Evolutionary conservation across 139 green algal genomes (phyloP), one percentile per base, ranked within the genome.

Genomic region (Tetraselmis chui): DNA sequence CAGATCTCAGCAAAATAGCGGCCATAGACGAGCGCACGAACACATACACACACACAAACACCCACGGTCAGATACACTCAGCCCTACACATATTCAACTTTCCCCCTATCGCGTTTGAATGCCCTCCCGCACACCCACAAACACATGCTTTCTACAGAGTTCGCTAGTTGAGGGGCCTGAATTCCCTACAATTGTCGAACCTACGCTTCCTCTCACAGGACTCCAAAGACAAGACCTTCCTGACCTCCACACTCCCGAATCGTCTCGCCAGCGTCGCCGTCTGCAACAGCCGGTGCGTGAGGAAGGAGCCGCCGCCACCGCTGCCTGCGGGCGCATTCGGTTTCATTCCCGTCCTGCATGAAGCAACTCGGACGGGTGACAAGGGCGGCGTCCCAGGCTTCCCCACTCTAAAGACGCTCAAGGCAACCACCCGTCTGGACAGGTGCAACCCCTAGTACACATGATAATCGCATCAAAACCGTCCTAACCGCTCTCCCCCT

Each of bases 361-460:
- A 18, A n/a, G 30, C 29, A 26, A 22, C 32, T 28, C 11, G 27
- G 28, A 87, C 86, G 0, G 94, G 94, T 28, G 79, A 67, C 45
- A 67, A 86, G 2, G 28, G 32, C 2, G 84, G 80, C 1, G 90
- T 92, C 0, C 32, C 86, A 1, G 94, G 93, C 23, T 95, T 93
- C 81, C 91, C 93, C 77, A 96, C 93, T 0, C 84, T 98, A 30
- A 86, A 87, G 59, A 93, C 89, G 0, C 85, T 97, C 30, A 78
- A 85, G 75, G 79, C 90, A 45, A 29, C 76, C 28, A 29, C 74
- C 23, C 76, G 30, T 29, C 76, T 85, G 26, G 59, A 75, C 27
- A 24, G n/a, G n/a, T n/a, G n/a, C n/a, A n/a, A n/a, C n/a, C 75
- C 1, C 81, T 75, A 23, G 80, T 32, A 27, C 75, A 83, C 28